Conservation (phyloP, 192 early-diverging fungal species). For the Pilobolus umbonatus region DNA sequence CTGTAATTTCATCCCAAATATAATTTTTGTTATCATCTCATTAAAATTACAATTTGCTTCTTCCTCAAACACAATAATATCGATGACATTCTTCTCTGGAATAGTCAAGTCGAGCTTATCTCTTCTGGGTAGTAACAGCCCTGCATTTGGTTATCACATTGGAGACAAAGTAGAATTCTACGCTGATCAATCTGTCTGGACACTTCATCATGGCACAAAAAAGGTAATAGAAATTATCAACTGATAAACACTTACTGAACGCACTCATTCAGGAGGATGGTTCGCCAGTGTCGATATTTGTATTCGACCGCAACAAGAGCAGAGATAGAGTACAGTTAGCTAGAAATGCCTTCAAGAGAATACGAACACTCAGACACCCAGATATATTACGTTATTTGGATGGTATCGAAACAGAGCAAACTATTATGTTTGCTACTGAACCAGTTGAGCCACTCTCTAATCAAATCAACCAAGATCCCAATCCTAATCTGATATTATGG, state of each 20-base stretch:
- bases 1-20: too few species aligned
- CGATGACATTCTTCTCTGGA: slow-evolving; percentile 37
- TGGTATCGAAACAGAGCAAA: slow-evolving; percentile 63
- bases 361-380: slow-evolving; percentile 89
- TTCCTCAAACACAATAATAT: too few species aligned
- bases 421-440: slow-evolving; percentile 90
- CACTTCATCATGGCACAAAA: slow-evolving; percentile 58
- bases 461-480: slow-evolving; percentile 43
- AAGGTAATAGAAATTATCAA: slow-evolving; percentile 37
- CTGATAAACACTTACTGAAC: neutral
- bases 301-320: slow-evolving; percentile 67
- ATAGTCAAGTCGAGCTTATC: slow-evolving; percentile 34
- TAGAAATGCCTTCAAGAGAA: slow-evolving; percentile 79
- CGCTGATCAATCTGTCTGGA: slow-evolving; percentile 58
- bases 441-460: slow-evolving; percentile 64
- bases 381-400: slow-evolving; percentile 81
- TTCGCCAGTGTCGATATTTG: slow-evolving; percentile 72
- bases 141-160: slow-evolving; percentile 60
- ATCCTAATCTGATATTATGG: slow-evolving; percentile 67
- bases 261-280: slow-evolving; percentile 51
- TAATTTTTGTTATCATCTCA: too few species aligned
- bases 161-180: slow-evolving; percentile 60
- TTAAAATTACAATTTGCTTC: too few species aligned
- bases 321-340: slow-evolving; percentile 76
- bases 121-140: slow-evolving; percentile 56